A percentile compares a stretch with the other conserved stretches of the same genome.
These are phyloP conservation scores for Penicillium samsonianum DNA, from an alignment of 495 filamentous ascomycete genomes.

Conservation along the genomic window DNA sequence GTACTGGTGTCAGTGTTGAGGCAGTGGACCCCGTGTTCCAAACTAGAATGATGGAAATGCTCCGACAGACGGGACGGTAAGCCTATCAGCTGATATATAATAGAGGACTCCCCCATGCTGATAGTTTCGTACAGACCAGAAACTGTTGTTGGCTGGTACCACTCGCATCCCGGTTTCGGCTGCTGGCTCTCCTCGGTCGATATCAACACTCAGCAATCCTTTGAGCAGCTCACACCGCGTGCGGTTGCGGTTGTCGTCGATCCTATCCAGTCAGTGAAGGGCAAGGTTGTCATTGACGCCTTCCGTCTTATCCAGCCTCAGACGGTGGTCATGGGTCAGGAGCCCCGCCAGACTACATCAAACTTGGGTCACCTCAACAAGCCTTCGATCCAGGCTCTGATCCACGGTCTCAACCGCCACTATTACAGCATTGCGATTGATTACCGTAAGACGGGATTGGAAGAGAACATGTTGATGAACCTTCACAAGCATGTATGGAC, in stretches of 20 bases:
- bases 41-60: conserved; percentile 99
- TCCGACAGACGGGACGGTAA: conserved; percentile 92
- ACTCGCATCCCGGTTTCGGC: conserved; percentile 97
- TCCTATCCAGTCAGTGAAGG: conserved; percentile 98
- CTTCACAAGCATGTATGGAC: conserved; percentile 99
- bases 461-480: conserved; percentile 99
- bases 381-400: conserved; percentile 97
- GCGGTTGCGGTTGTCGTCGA: conserved; percentile 97
- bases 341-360: conserved; percentile 96
- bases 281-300: conserved; percentile 98
- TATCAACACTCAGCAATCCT: conserved; percentile 99
- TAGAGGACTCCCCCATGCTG: neutral
- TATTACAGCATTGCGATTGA: conserved; percentile 99
- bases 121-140: conserved; percentile 64
- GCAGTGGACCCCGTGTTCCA: conserved; percentile 98
- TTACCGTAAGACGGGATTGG: conserved; percentile 94
- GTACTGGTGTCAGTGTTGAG: conserved; percentile 97
- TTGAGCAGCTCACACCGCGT: conserved; percentile 94
- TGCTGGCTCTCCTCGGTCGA: conserved; percentile 99
- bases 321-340: conserved; percentile 96
- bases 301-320: conserved; percentile 99
- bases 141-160: conserved; percentile 98
- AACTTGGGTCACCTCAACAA: conserved; percentile 99
- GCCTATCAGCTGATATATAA: conserved; percentile 22
- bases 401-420: conserved; percentile 95